Percentiles rank a stretch among this genome's conserved stretches.
phyloP scores from a whole-genome alignment of 371 early-diverging fungal genomes.

The Syncephalastrum monosporum region DNA sequence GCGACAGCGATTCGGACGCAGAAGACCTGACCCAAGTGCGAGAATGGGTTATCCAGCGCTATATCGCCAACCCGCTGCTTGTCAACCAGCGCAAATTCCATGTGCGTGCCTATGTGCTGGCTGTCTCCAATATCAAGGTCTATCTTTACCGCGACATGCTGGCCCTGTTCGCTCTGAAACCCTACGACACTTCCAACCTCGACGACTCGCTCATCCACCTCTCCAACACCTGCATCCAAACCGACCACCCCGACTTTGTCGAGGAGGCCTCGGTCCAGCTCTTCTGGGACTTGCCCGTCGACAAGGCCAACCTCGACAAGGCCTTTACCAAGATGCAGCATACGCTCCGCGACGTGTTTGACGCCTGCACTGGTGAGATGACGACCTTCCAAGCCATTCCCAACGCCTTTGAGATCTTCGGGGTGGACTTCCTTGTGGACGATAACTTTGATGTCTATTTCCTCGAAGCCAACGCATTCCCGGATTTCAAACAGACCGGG shows the following conservation, averaged over 20 bases:
- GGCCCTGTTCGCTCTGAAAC: constrained; percentile 63
- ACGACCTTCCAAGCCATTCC: constrained; percentile 68
- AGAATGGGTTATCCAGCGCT: constrained; percentile 74
- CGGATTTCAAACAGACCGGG: constrained; percentile 78
- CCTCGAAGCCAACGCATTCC: constrained; percentile 75
- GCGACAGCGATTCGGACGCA: constrained; percentile 23
- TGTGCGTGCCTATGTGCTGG: constrained; percentile 68
- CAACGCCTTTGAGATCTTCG: constrained; percentile 73
- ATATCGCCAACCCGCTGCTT: constrained; percentile 60
- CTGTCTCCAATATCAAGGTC: constrained; percentile 64
- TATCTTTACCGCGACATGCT: constrained; percentile 69
- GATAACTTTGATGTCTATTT: constrained; percentile 50
- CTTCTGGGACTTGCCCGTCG: constrained; percentile 58
- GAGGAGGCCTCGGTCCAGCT: constrained; percentile 58
- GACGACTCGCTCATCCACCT: constrained; percentile 57
- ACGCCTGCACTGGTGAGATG: constrained; percentile 60
- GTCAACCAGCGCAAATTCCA: constrained; percentile 70
- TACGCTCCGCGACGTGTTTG: constrained; percentile 58
- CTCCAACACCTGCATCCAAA: constrained; percentile 74
- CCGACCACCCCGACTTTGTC: constrained; percentile 49
- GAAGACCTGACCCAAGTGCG: constrained; percentile 58
- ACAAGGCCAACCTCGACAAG: constrained; percentile 27
- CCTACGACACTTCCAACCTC: constrained; percentile 44
- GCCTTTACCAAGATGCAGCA: constrained; percentile 62
- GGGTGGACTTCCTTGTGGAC: constrained; percentile 71